Percentiles rank a stretch among this genome's conserved stretches.
These are phyloP conservation scores for Kluyveromyces starmeri DNA, from an alignment of 805 yeast genomes.

Conservation along the genomic window DNA sequence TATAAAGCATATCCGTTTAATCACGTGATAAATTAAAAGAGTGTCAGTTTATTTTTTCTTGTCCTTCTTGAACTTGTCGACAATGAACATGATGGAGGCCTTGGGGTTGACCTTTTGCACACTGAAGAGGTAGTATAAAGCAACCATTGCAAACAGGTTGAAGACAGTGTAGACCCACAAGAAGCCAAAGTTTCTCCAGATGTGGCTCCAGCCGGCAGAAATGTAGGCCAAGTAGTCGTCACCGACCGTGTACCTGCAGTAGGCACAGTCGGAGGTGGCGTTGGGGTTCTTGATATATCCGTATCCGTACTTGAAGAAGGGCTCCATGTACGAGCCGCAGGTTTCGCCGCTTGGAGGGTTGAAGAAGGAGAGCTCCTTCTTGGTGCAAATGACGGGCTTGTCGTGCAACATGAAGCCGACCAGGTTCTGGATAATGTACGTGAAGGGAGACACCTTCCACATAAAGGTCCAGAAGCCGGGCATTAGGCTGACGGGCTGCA, in stretches of 20 bases:
- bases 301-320: conserved; percentile 30
- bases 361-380: conserved; percentile 40
- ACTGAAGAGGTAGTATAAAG: conserved; percentile 23
- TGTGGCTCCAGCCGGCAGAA: conserved; percentile 36
- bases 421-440: conserved; percentile 57
- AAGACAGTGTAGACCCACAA: conserved; percentile 48
- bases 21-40: no score
- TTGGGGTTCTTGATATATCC: conserved; percentile 54
- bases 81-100: conserved; percentile 2
- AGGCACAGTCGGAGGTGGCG: conserved; percentile 41
- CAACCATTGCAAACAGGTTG: conserved; percentile 38
- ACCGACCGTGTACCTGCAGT: conserved; percentile 39
- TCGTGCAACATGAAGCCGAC: conserved; percentile 42
- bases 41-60: not conserved
- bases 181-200: conserved; percentile 64
- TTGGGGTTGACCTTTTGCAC: conserved; percentile 12
- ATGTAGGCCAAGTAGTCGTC: conserved; percentile 39
- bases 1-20: no score
- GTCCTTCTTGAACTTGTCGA: conserved; percentile 1
- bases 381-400: conserved; percentile 41
- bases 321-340: conserved; percentile 47
- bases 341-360: conserved; percentile 53
- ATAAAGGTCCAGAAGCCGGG: conserved; percentile 83
- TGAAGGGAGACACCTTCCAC: conserved; percentile 66
- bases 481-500: conserved; percentile 47